Percentiles rank a stretch among this genome's conserved stretches.
These are phyloP conservation scores for Globisporangium orthogonon DNA, from an alignment of 352 stramenopile species.

Conservation along the genomic window DNA sequence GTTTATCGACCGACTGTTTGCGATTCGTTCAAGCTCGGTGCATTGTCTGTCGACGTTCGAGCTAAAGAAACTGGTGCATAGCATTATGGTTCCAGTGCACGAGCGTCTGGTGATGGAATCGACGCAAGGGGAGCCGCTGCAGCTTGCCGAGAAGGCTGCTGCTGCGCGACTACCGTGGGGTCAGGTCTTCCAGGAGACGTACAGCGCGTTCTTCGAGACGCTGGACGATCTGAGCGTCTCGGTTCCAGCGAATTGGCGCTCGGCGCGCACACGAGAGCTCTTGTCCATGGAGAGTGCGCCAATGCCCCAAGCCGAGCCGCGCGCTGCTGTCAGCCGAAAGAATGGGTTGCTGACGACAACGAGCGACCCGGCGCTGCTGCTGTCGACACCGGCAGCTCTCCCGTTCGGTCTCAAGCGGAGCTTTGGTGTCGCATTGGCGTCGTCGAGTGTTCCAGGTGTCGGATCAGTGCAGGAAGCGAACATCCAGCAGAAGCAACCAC, in stretches of 20 bases:
- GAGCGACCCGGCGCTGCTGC: not conserved
- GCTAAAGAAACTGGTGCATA: slow-evolving; percentile 58
- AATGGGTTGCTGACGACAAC: not conserved
- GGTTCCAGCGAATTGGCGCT: slow-evolving; percentile 24
- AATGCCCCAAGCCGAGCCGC: not conserved
- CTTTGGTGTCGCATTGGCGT: slow-evolving; percentile 17
- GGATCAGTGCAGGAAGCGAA: not conserved
- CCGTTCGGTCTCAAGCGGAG: slow-evolving; percentile 27
- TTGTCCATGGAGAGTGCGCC: not conserved
- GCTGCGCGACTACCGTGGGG: slow-evolving; percentile 39
- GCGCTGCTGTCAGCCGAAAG: not conserved
- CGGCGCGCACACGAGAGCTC: slow-evolving; percentile 13
- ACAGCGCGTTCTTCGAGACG: slow-evolving; percentile 53
- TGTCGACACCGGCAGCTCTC: slow-evolving; percentile 5
- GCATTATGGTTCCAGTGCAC: slow-evolving; percentile 43
- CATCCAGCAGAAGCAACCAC: not conserved
- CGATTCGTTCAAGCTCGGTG: slow-evolving; percentile 6
- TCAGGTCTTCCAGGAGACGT: slow-evolving; percentile 51
- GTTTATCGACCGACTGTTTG: slow-evolving; percentile 57
- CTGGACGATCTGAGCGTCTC: slow-evolving; percentile 42
- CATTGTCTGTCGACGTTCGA: slow-evolving; percentile 41
- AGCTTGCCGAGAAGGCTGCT: slow-evolving; percentile 9
- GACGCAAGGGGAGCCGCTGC: not conserved
- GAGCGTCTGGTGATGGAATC: slow-evolving; percentile 18
- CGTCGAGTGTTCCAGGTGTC: not conserved